Evolutionary conservation across 1,284 basidiomycete species (phyloP).

Genomic region (Cryptococcus sp.): DNA sequence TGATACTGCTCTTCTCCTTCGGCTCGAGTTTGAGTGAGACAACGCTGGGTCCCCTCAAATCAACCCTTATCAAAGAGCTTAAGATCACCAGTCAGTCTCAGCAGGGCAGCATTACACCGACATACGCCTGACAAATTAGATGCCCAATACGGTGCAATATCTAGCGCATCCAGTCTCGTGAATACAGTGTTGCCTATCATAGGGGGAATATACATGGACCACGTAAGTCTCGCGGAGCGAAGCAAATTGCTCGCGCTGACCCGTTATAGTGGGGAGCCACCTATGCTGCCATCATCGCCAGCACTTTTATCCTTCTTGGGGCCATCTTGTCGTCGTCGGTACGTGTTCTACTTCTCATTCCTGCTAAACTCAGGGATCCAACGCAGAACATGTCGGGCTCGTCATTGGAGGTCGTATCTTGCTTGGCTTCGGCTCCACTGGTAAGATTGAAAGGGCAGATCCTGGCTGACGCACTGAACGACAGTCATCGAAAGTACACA

Average conservation of each 20-base stretch:
- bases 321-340: constrained; percentile 34
- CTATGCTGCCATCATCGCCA: constrained; percentile 33
- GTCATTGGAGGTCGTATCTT: constrained; percentile 29
- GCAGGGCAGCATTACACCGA: neutral
- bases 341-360: constrained; percentile 4
- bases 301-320: constrained; percentile 38
- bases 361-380: constrained; percentile 22
- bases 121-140: constrained; percentile 17
- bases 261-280: neutral
- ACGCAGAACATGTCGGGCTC: constrained; percentile 24
- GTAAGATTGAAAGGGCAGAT: too few species aligned
- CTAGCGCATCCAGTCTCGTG: constrained; percentile 44
- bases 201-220: constrained; percentile 49
- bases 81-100: constrained; percentile 36
- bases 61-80: constrained; percentile 38
- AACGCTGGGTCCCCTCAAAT: constrained; percentile 43
- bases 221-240: constrained; percentile 38
- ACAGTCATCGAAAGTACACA: constrained; percentile 35
- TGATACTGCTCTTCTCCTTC: constrained; percentile 37
- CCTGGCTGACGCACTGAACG: too few species aligned
- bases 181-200: constrained; percentile 50
- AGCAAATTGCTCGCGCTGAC: neutral
- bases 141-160: constrained; percentile 47
- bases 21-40: constrained; percentile 29
- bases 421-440: constrained; percentile 39